Base-by-base conservation (phyloP, 2,329 filamentous ascomycete species). In the Myriosclerotinia scirpicola region DNA sequence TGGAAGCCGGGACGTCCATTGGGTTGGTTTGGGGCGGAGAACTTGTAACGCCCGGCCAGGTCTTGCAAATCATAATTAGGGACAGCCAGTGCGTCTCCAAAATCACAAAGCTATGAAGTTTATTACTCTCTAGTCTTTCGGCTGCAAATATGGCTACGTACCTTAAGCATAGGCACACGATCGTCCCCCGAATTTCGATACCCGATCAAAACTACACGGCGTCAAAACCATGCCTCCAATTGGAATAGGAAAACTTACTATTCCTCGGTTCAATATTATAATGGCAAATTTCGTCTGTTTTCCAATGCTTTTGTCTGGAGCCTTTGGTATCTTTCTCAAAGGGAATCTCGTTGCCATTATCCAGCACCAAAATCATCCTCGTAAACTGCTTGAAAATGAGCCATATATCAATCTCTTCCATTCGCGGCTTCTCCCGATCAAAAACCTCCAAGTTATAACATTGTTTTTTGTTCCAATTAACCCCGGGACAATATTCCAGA, bases 21-120 rank as follows among this genome's bases (percentile, higher is more conserved):
- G 1, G 7, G 14, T 36, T 36, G 20, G 2, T 26, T 38, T 36
- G 52, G 26, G 30, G 30, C 30, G 30, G 30, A 34, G 8, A 46
- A 64, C 5, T 20, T 60, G 46, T 60, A 60, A 36, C 61, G 42
- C 3, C 61, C 61, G 9, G 8, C 7, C 2, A 20, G 3, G 5
- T 56, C 20, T 46, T 64, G 61, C 1, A 5, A 1, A 12, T 26
- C 1, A 9, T 4, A 20, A 2, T 2, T 14, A n/a, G 52, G 38
- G 5, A 64, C 30, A 0, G 46, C 5, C 2, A 64, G 52, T 5
- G 61, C 40, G 52, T 56, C 61, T 6, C 26, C 52, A 34, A 64
- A 64, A 64, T 64, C 61, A 5, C 61, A 64, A n/a, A 64, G 52
- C 61, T 64, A 34, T 56, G 14, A 36, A 36, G 17, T 20, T 64